These are phyloP conservation scores for Telfairia occidentalis DNA, from an alignment of 331 rosid genomes.

Conservation along the genomic window DNA sequence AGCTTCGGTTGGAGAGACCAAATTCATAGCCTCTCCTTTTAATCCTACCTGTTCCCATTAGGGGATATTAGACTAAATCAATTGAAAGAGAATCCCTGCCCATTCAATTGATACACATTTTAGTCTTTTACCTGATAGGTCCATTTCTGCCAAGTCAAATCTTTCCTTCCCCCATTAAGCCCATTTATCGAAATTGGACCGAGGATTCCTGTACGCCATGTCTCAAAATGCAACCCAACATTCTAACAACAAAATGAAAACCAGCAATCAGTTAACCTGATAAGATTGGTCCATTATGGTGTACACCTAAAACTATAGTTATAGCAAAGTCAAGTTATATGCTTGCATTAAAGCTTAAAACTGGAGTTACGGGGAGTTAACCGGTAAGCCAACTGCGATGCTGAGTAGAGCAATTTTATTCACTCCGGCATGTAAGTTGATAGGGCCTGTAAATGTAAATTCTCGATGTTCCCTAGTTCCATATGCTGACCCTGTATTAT, in stretches of 20 bases:
- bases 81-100: background rate
- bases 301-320: background rate
- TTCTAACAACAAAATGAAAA: constrained; percentile 33
- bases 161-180: constrained; percentile 54
- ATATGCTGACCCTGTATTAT: constrained; percentile 61
- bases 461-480: constrained; percentile 64
- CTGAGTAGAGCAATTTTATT: constrained; percentile 83
- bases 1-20: constrained; percentile 43
- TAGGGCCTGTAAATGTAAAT: constrained; percentile 54
- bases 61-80: constrained; percentile 3
- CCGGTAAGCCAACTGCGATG: constrained; percentile 82
- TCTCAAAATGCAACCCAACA: constrained; percentile 65
- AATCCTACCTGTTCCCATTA: constrained; percentile 59
- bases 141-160: constrained; percentile 72
- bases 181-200: constrained; percentile 79
- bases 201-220: constrained; percentile 66
- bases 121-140: constrained; percentile 50
- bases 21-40: constrained; percentile 68
- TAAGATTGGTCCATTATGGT: background rate
- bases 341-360: background rate
- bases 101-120: background rate
- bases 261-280: constrained; percentile 5
- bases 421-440: constrained; percentile 58
- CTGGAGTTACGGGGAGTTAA: constrained; percentile 18
- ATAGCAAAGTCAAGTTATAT: background rate